Evolutionary conservation across 148 eudicot genomes (phyloP).

Genomic region (Silene uniflora): DNA sequence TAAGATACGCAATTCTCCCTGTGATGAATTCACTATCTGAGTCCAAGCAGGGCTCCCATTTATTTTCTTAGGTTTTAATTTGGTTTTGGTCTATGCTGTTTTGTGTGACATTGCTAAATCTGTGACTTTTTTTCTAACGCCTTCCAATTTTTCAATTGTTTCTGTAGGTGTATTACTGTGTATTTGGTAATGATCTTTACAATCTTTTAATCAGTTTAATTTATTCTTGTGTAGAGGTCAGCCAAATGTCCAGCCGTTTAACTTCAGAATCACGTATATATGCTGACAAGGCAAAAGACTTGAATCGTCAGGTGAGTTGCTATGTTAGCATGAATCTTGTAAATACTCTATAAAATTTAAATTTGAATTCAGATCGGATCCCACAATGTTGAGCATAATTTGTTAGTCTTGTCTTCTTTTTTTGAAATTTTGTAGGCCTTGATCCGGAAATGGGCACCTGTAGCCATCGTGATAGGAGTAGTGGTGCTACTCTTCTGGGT

Average conservation of each 20-base stretch:
- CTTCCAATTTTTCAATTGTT: neutral
- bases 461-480: slow-evolving; percentile 76
- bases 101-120: too few species aligned
- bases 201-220: neutral
- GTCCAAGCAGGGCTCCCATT: neutral
- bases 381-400: neutral
- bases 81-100: too few species aligned
- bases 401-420: neutral
- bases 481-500: slow-evolving; percentile 79
- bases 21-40: neutral
- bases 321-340: neutral
- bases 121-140: too few species aligned
- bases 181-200: neutral
- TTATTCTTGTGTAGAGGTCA: slow-evolving; percentile 69
- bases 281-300: slow-evolving; percentile 90
- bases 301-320: slow-evolving; percentile 83
- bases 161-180: neutral
- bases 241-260: slow-evolving; percentile 95
- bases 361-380: neutral
- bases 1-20: neutral
- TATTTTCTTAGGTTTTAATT: too few species aligned
- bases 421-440: slow-evolving; percentile 45
- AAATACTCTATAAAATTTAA: too few species aligned
- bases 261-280: slow-evolving; percentile 94
- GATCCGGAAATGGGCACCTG: slow-evolving; percentile 88